Evolutionary conservation across 495 filamentous ascomycete species (phyloP), one percentile per base, ranked within the genome.

Genomic region (Aspergillus haitiensis): DNA sequence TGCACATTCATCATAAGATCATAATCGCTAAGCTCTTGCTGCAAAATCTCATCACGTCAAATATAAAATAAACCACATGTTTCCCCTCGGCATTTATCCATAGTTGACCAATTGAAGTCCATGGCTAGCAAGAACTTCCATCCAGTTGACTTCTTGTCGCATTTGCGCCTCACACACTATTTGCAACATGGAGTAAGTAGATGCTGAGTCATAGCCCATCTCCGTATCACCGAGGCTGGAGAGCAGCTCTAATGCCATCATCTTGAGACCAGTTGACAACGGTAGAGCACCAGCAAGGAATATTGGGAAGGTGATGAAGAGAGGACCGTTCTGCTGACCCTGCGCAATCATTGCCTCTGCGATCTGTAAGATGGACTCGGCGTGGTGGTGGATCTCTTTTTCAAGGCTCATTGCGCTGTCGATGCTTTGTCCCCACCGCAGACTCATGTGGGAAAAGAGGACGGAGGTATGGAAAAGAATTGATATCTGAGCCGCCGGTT

Each of bases 241-340:
- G 33, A 86, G 72, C 52, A 87, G 59, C 13, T 77, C 71, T 59
- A 85, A 72, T 6, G 78, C 78, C 70, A 76, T 70, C 61, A 72
- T 71, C 66, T 85, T 83, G 9, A 79, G 71, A 0, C 69, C 70
- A 13, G 68, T 67, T 16, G 73, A 71, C 7, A 65, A 67, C 0
- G 78, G 64, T 0, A 78, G 78, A 42, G 78, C 73, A 8, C 83
- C 84, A 0, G 83, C 77, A 52, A 87, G 75, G 67, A 86, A 86
- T 0, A 86, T 64, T 0, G 84, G 83, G 64, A 87, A 85, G 0
- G 82, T 72, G 35, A 82, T 59, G 56, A 82, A 81, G 16, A 76
- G 74, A 7, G 71, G 77, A 46, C 81, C 77, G 16, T 67, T 60
- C n/a, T 69, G 68, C 2, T 62, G 62, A 3, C 56, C 58, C 9